A percentile compares a stretch with the other conserved stretches of the same genome.
Evolutionary conservation across 1,139 yeast species (phyloP).

Genomic region (Yamadazyma trypodendri): DNA sequence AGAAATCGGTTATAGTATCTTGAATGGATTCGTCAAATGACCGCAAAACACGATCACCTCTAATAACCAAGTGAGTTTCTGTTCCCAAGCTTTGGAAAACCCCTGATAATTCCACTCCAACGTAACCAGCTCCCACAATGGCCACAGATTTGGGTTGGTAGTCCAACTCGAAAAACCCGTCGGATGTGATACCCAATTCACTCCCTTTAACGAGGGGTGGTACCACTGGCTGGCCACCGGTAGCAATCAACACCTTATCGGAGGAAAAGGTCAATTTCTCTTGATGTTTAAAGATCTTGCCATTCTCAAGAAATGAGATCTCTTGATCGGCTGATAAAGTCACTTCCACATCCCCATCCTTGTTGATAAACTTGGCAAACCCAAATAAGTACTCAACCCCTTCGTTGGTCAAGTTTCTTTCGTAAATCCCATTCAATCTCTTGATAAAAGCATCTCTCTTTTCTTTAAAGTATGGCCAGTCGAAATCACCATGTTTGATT

Average conservation of each 20-base stretch:
- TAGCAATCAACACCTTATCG: conserved; percentile 82
- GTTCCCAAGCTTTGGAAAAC: conserved; percentile 85
- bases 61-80: conserved; percentile 83
- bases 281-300: conserved; percentile 32
- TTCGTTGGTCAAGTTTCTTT: conserved; percentile 79
- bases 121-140: conserved; percentile 96
- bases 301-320: conserved; percentile 31
- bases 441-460: conserved; percentile 90
- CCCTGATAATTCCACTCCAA: conserved; percentile 94
- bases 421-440: conserved; percentile 91
- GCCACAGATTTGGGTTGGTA: conserved; percentile 90
- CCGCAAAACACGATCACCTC: conserved; percentile 89
- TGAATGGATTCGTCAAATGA: conserved; percentile 83
- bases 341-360: conserved; percentile 77
- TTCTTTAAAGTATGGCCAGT: conserved; percentile 77
- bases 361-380: conserved; percentile 70
- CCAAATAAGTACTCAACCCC: conserved; percentile 88
- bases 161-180: conserved; percentile 82
- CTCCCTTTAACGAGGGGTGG: conserved; percentile 76
- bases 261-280: conserved; percentile 69
- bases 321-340: conserved; percentile 45
- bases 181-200: conserved; percentile 83
- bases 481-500: conserved; percentile 56
- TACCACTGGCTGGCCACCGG: conserved; percentile 83
- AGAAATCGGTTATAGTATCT: conserved; percentile 73